Conservation (phyloP, 108 stramenopile genomes). For the Asterionellopsis glacialis region DNA sequence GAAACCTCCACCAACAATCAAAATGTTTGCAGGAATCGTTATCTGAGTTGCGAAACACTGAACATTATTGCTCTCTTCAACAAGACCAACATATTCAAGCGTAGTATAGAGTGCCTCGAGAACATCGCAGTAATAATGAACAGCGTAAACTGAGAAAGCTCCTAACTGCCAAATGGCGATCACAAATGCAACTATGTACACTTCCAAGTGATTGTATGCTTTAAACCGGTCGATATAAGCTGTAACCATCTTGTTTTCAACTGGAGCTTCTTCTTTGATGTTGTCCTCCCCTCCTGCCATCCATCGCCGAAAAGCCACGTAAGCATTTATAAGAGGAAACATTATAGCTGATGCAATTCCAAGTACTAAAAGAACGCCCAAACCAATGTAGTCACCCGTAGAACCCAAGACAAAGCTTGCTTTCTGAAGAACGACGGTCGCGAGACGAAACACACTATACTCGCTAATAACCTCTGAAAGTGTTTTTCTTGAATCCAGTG, state of each 20-base stretch:
- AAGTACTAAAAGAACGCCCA: constrained; percentile 26
- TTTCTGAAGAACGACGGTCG: constrained; percentile 26
- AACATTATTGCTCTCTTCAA: constrained; percentile 9
- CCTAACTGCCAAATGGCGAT: constrained; percentile 76
- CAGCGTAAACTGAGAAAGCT: constrained; percentile 46
- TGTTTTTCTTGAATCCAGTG: constrained; percentile 32
- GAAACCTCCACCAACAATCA: constrained; percentile 24
- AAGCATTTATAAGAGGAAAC: constrained; percentile 16
- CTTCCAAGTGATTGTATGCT: constrained; percentile 76
- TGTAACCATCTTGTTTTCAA: constrained; percentile 3
- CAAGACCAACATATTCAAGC: constrained; percentile 26
- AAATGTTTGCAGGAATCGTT: constrained; percentile 18
- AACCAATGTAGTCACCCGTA: constrained; percentile 34
- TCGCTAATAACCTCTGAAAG: constrained; percentile 29
- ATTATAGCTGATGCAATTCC: constrained; percentile 15
- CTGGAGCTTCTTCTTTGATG: constrained; percentile 5
- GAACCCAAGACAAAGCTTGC: constrained; percentile 29
- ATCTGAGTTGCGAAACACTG: constrained; percentile 33
- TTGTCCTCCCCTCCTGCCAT: constrained; percentile 9
- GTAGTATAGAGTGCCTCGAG: constrained; percentile 15
- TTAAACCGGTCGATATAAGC: constrained; percentile 30
- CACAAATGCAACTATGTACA: constrained; percentile 52
- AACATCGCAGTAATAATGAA: constrained; percentile 56
- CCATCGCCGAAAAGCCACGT: constrained; percentile 17
- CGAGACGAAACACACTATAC: constrained; percentile 31